Conservation (phyloP, 2,329 filamentous ascomycete genomes). For the Helminthosporium solani region DNA sequence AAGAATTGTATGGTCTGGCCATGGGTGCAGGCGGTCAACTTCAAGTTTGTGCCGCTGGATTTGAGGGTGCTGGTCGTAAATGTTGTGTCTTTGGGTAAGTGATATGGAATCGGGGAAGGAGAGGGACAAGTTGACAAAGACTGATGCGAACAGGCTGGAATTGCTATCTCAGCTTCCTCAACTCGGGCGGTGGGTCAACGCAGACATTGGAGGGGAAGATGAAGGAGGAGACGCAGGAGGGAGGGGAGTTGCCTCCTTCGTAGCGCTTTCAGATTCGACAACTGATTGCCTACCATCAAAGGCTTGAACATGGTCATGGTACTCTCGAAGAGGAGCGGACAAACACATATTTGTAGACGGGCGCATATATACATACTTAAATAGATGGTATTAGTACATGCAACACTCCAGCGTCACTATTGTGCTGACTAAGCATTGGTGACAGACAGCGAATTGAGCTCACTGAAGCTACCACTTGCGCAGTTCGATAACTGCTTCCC, state of each 20-base stretch:
- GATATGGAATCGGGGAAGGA: too few relatives aligned
- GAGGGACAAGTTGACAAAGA: not conserved
- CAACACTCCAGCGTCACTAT: too few relatives aligned
- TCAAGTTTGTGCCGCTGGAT: constrained; percentile 80
- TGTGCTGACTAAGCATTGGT: not conserved
- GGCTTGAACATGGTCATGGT: too few relatives aligned
- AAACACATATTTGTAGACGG: too few relatives aligned
- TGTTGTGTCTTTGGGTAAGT: constrained; percentile 67
- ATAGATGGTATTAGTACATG: too few relatives aligned
- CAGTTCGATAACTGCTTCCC: constrained; percentile 8
- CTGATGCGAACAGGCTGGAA: constrained; percentile 38
- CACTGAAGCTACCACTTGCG: constrained; percentile 19
- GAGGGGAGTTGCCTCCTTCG: constrained; percentile 27
- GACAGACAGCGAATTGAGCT: too few relatives aligned
- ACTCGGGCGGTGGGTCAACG: constrained; percentile 30
- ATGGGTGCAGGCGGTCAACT: constrained; percentile 79
- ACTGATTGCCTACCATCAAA: not conserved
- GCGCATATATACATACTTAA: too few relatives aligned
- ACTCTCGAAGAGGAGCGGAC: too few relatives aligned
- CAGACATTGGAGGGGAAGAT: constrained; percentile 11
- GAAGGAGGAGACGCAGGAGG: constrained; percentile 16
- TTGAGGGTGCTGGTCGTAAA: constrained; percentile 86
- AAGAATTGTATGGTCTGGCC: constrained; percentile 92
- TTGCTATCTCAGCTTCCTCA: constrained; percentile 44
- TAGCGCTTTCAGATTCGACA: constrained; percentile 9